Base-by-base conservation (phyloP, 306 rosid genomes). In the Comarum palustre region DNA sequence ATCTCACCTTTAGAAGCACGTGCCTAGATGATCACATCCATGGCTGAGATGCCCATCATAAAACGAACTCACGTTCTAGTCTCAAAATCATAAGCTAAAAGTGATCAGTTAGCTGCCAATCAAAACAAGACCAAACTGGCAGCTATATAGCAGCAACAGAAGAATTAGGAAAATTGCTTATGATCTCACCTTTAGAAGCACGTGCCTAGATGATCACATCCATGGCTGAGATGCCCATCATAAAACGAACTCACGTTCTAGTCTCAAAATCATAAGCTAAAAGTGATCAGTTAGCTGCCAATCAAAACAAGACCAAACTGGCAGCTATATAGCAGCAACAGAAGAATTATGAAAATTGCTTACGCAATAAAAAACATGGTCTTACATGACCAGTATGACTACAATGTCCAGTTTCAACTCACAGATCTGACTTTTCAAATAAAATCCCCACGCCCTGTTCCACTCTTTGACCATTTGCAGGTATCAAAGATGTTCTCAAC, bases 401-500 rank as follows among this genome's bases (percentile, higher is more conserved):
- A 31, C 74, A 46, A 7, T 60, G 3, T 54, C 38, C 46, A 46
- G 19, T 34, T 67, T 38, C 25, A 3, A 58, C 62, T 73, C 61
- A 72, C 36, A 58, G 39, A 55, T 32, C 58, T 25, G 64, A 16
- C 15, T 1, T 52, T 73, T 38, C 38, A 58, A 61, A 17, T 34
- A 16, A 59, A 67, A 67, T 47, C 82, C 65, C 15, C 41, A 38
- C 58, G 46, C 29, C 24, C 1, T 9, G n/a, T 65, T 42, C 6
- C 25, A 10, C 68, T 13, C 34, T 24, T 24, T 39, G 14, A 45
- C 76, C 63, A 70, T 41, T 64, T 52, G 59, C 77, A 52, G 70
- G 47, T 64, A 72, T 47, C 70, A n/a, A 29, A 63, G 59, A 71
- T 42, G 66, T 12, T 32, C 67, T 6, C 52, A 42, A 51, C 72